A percentile compares a stretch with the other conserved stretches of the same genome.
These are phyloP conservation scores for Penicillium sp. DNA, from an alignment of 2,329 filamentous ascomycete genomes.

Conservation along the genomic window DNA sequence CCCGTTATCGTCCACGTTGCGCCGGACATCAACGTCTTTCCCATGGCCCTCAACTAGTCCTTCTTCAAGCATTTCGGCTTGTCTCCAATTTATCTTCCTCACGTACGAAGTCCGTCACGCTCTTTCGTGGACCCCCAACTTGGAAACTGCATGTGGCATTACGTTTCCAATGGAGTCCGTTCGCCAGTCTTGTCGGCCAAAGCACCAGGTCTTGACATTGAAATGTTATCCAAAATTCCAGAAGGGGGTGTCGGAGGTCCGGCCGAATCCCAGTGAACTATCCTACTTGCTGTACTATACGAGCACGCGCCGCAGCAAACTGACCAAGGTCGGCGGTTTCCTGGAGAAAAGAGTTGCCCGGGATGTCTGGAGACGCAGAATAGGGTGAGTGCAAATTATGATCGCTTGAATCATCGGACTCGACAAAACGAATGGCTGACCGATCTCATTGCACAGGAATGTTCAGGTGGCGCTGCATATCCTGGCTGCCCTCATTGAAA, in stretches of 20 bases:
- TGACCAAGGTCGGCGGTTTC: constrained; percentile 93
- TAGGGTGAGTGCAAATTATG: constrained; percentile 63
- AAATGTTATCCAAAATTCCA: constrained; percentile 95
- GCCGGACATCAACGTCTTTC: constrained; percentile 9
- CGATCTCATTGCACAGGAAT: constrained; percentile 56
- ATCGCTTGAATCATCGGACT: background rate
- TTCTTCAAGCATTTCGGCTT: background rate
- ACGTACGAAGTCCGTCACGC: background rate
- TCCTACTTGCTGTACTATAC: constrained; percentile 97
- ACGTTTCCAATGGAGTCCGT: constrained; percentile 52
- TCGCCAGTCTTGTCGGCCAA: constrained; percentile 70
- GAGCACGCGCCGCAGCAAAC: constrained; percentile 88
- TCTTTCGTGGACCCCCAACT: constrained; percentile 5
- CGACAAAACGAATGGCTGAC: constrained; percentile 9
- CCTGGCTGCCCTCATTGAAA: constrained; percentile 85
- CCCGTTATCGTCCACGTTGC: constrained; percentile 24
- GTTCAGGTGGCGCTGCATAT: constrained; percentile 95
- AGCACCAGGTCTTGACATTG: constrained; percentile 92
- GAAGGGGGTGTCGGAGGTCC: constrained; percentile 88
- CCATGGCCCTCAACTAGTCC: constrained; percentile 15
- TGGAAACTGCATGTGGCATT: constrained; percentile 4
- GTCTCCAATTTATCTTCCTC: background rate
- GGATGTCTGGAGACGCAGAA: constrained; percentile 84
- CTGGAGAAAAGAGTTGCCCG: constrained; percentile 89
- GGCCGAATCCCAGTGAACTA: constrained; percentile 93